A percentile compares a stretch with the other conserved stretches of the same genome.
Conservation (phyloP, 2,329 filamentous ascomycete species). For the Teratosphaeria destructans region DNA sequence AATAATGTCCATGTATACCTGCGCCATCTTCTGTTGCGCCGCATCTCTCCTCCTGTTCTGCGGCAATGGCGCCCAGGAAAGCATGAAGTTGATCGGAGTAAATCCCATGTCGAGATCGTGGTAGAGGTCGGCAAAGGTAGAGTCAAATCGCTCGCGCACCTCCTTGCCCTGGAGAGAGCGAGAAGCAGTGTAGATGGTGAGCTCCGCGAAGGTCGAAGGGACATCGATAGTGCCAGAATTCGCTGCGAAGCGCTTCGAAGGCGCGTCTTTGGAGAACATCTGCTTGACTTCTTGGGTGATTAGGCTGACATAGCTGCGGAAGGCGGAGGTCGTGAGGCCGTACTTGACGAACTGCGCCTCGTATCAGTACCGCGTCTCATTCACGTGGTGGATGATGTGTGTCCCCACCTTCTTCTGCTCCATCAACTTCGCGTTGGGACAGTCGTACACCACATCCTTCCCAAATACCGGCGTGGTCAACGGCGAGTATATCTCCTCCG, state of each 20-base stretch:
- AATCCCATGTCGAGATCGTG: constrained; percentile 88
- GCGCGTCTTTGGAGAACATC: constrained; percentile 58
- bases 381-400: constrained; percentile 5
- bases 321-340: constrained; percentile 63
- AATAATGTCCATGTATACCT: constrained; percentile 76
- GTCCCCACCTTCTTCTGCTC: constrained; percentile 80
- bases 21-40: constrained; percentile 69
- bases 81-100: constrained; percentile 78
- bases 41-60: constrained; percentile 74
- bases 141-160: constrained; percentile 70
- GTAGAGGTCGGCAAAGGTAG: constrained; percentile 69
- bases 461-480: constrained; percentile 66
- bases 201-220: constrained; percentile 66
- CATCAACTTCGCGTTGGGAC: constrained; percentile 85
- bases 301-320: constrained; percentile 66
- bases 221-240: constrained; percentile 56
- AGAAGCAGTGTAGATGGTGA: constrained; percentile 83
- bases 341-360: constrained; percentile 64
- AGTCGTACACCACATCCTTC: constrained; percentile 80
- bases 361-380: constrained; percentile 1
- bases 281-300: constrained; percentile 64
- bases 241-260: constrained; percentile 26
- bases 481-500: constrained; percentile 80
- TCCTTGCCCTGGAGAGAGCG: constrained; percentile 76
- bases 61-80: constrained; percentile 81